A percentile compares a stretch with the other conserved stretches of the same genome.
These are phyloP conservation scores for Streptanthus diversifolius DNA, from an alignment of 345 rosid genomes.

Conservation along the genomic window DNA sequence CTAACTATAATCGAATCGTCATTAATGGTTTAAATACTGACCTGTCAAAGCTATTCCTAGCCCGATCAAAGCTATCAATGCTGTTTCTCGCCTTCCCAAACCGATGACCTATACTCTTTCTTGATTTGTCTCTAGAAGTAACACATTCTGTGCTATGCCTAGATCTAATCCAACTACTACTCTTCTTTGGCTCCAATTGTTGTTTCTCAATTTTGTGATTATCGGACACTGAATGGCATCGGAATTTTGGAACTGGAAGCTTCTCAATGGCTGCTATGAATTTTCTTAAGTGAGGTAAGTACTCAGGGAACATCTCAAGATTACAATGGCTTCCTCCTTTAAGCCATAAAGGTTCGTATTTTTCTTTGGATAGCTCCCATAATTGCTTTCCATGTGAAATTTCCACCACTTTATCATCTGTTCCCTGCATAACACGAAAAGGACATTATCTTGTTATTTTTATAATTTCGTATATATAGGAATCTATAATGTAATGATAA, in stretches of 20 bases:
- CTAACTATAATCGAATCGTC: neutral
- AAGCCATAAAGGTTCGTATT: constrained; percentile 90
- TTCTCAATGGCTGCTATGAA: constrained; percentile 76
- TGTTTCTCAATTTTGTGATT: constrained; percentile 29
- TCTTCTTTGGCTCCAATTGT: constrained; percentile 38
- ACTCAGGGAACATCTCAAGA: constrained; percentile 75
- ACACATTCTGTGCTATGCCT: constrained; percentile 52
- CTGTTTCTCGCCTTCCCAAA: constrained; percentile 53
- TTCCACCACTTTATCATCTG: constrained; percentile 75
- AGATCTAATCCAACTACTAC: constrained; percentile 46
- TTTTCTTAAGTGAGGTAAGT: constrained; percentile 66
- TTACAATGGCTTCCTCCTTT: constrained; percentile 81
- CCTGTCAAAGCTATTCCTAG: constrained; percentile 84
- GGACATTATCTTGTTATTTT: neutral
- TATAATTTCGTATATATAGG: neutral
- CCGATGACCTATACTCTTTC: constrained; percentile 47
- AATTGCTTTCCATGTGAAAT: constrained; percentile 83
- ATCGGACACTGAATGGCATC: constrained; percentile 19
- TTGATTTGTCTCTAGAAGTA: constrained; percentile 49
- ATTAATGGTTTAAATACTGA: constrained; percentile 24
- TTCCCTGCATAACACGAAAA: constrained; percentile 51
- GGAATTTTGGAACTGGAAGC: constrained; percentile 34
- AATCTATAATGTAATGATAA: neutral
- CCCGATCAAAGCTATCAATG: constrained; percentile 56
- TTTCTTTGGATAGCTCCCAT: constrained; percentile 77